Evolutionary conservation across 2,329 filamentous ascomycete species (phyloP).

Genomic region (Alternaria viburni): DNA sequence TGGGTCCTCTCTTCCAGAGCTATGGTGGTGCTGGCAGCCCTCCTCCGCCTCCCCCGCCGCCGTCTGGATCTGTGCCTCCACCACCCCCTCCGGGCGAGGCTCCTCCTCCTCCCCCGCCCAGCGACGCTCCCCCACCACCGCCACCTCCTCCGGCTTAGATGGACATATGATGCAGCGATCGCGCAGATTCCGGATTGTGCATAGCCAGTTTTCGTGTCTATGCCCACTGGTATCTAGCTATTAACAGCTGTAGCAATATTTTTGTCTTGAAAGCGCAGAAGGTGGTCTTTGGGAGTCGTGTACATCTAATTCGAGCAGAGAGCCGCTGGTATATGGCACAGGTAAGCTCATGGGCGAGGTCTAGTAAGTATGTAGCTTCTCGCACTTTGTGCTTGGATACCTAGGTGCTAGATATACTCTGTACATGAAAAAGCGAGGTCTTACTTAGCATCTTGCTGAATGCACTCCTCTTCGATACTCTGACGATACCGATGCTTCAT

Average conservation of each 20-base stretch:
- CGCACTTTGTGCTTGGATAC: not conserved
- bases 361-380: conserved; percentile 3
- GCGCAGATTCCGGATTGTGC: not conserved
- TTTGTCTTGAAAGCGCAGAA: not conserved
- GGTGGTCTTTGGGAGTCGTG: not conserved
- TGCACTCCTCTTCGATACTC: not conserved
- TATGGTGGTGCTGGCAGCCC: conserved; percentile 62
- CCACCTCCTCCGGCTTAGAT: conserved; percentile 37
- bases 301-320: conserved; percentile 6
- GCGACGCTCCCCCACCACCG: conserved; percentile 63
- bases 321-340: conserved; percentile 7
- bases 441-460: not conserved
- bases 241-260: conserved; percentile 1
- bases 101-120: conserved; percentile 60
- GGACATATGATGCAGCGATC: not conserved
- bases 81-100: conserved; percentile 65
- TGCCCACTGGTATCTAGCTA: not conserved
- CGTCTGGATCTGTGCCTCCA: conserved; percentile 64
- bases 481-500: not conserved
- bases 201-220: not conserved
- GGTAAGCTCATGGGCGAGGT: conserved; percentile 11
- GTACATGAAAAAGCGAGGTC: not conserved
- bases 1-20: conserved; percentile 72
- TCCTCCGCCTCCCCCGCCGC: conserved; percentile 68
- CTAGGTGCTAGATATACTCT: not conserved